Percentiles rank a stretch among this genome's conserved stretches.
Evolutionary conservation across 2,329 filamentous ascomycete genomes (phyloP).

Genomic region (Beauveria caledonica): DNA sequence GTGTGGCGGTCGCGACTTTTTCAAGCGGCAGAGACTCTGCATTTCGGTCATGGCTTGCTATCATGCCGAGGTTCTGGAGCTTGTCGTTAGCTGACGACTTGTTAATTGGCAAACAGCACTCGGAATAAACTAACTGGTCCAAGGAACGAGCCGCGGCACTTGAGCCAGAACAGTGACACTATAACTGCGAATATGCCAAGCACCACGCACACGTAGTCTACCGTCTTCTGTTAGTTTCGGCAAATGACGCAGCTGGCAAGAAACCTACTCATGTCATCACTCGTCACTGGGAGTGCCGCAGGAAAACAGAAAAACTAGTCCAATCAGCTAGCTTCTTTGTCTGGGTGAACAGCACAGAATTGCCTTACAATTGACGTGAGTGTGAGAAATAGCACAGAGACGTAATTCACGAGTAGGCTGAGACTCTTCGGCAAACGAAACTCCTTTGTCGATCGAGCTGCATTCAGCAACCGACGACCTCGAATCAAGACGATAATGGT

Average conservation of each 20-base stretch:
- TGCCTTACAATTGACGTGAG: constrained; percentile 28
- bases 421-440: constrained; percentile 24
- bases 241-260: background rate
- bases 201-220: constrained; percentile 29
- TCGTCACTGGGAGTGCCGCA: constrained; percentile 20
- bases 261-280: constrained; percentile 23
- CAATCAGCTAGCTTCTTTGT: background rate
- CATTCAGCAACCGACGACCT: constrained; percentile 25
- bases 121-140: constrained; percentile 2
- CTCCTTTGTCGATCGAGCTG: constrained; percentile 17
- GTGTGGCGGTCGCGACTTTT: background rate
- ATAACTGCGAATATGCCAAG: constrained; percentile 25
- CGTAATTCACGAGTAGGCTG: constrained; percentile 23
- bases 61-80: background rate
- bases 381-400: constrained; percentile 28
- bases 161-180: constrained; percentile 6
- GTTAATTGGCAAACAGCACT: background rate
- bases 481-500: constrained; percentile 30
- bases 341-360: background rate
- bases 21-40: background rate
- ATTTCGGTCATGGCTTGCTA: background rate
- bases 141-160: constrained; percentile 1
- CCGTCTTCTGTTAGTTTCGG: background rate
- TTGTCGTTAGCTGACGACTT: background rate
- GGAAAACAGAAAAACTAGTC: constrained; percentile 26